Base-by-base conservation (phyloP, 164 flowering plant species). In the Echeveria elegans region DNA sequence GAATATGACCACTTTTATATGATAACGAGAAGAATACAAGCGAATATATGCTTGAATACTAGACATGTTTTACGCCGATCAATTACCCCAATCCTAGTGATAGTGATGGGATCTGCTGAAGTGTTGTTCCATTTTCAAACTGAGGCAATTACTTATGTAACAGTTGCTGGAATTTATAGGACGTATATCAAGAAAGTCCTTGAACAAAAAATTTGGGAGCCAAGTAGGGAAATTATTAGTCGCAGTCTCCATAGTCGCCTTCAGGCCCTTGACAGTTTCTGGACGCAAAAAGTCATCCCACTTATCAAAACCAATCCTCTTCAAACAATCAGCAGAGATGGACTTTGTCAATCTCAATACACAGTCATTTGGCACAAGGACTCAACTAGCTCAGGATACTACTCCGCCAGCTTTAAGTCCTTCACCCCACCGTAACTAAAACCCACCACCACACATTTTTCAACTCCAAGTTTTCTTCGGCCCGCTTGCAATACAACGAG, bases 401-500 rank as follows among this genome's bases (percentile, higher is more conserved):
- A 3, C 65, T 70, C 61, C 0, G 76, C 78, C 79, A 80, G 59
- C 63, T 72, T 73, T 66, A 80, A 80, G 76, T 70, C 83, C 5
- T 78, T 68, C 74, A 78, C 70, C 52, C 81, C 83, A 4, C 81
- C 83, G 37, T 78, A 78, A 68, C 81, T 80, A 10, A 80, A 50
- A 60, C 81, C 83, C 21, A 80, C 83, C 26, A 74, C 52, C n/a
- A 66, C 68, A 61, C 77, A 76, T 50, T 37, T 74, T 38, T 72
- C 71, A 26, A 78, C 78, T 2, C 77, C 81, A 38, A 80, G 67
- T 66, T 71, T 74, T 62, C 53, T 67, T 71, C 32, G n/a, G 74
- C n/a, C n/a, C 81, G 52, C 29, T 70, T 7, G 71, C 81, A 68
- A 78, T 1, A 40, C 78, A 78, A 68, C 74, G 71, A 9, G 76